phyloP scores from a whole-genome alignment of 768 basidiomycete species.

The Baorangia bicolor region DNA sequence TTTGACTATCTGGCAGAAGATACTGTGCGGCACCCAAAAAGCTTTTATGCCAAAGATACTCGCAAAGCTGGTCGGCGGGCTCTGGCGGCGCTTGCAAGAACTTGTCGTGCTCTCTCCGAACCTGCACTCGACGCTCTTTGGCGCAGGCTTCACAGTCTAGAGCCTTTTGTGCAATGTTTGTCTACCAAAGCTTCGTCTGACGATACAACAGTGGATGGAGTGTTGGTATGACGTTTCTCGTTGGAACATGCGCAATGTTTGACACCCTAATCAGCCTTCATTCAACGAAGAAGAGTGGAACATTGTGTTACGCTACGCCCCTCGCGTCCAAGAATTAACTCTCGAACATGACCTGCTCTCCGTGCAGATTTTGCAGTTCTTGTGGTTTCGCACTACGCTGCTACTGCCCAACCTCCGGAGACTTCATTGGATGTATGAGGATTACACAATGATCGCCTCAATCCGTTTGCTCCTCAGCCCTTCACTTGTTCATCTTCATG shows the following conservation, averaged over 20 bases:
- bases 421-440: neutral
- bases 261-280: neutral
- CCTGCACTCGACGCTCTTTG: constrained; percentile 17
- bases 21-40: neutral
- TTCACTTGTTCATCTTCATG: constrained; percentile 2
- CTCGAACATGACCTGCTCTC: neutral
- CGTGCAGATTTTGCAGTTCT: neutral
- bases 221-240: neutral
- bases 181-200: neutral
- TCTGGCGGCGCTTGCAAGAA: constrained; percentile 12
- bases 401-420: constrained; percentile 11
- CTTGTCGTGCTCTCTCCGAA: constrained; percentile 13
- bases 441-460: neutral
- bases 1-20: constrained; percentile 1
- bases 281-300: constrained; percentile 6
- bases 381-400: neutral
- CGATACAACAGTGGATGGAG: neutral
- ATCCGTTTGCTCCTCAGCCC: constrained; percentile 12
- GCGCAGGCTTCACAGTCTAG: constrained; percentile 7
- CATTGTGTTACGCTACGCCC: constrained; percentile 1
- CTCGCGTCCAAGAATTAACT: constrained; percentile 7
- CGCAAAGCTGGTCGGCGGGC: neutral
- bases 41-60: neutral
- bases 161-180: constrained; percentile 7
- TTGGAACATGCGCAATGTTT: neutral